These are phyloP conservation scores for Suillus tomentosus DNA, from an alignment of 768 basidiomycete genomes.

Conservation along the genomic window DNA sequence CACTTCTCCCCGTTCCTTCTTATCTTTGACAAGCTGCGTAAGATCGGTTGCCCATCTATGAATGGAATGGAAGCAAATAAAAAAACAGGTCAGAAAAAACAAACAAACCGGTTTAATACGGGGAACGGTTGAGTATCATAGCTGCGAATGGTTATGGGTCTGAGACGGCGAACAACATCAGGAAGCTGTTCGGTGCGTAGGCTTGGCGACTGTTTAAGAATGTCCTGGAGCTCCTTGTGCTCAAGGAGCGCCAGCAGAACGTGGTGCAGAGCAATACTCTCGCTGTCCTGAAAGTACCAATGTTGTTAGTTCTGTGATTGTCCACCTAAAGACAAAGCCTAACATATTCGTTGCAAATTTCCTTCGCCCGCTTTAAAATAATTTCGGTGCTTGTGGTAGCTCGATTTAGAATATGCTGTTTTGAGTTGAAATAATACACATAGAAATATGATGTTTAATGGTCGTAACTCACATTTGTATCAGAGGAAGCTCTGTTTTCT, in stretches of 20 bases:
- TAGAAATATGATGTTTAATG: not conserved
- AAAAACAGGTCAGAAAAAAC: not conserved
- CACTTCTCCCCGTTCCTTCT: conserved; percentile 6
- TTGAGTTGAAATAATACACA: not conserved
- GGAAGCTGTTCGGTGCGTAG: not conserved
- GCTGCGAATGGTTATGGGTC: not conserved
- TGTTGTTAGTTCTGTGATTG: not conserved
- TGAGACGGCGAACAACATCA: conserved; percentile 2
- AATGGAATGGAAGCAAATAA: not conserved
- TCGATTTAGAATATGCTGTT: conserved; percentile 1
- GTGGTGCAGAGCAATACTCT: conserved; percentile 10
- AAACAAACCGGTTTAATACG: not conserved
- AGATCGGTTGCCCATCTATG: conserved; percentile 13
- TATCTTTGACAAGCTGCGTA: conserved; percentile 9
- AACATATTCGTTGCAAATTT: conserved; percentile 2
- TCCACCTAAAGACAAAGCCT: not conserved
- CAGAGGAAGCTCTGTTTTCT: not conserved
- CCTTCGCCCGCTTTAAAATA: conserved; percentile 2
- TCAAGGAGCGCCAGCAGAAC: conserved; percentile 12
- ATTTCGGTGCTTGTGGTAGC: not conserved
- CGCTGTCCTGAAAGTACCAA: not conserved
- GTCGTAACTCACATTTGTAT: conserved; percentile 2
- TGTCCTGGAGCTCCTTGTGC: not conserved
- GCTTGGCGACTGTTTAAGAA: not conserved
- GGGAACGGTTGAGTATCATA: not conserved